A percentile compares a stretch with the other conserved stretches of the same genome.
phyloP scores from a whole-genome alignment of 1,139 yeast genomes.

The Nakaseomyces glabratus region DNA sequence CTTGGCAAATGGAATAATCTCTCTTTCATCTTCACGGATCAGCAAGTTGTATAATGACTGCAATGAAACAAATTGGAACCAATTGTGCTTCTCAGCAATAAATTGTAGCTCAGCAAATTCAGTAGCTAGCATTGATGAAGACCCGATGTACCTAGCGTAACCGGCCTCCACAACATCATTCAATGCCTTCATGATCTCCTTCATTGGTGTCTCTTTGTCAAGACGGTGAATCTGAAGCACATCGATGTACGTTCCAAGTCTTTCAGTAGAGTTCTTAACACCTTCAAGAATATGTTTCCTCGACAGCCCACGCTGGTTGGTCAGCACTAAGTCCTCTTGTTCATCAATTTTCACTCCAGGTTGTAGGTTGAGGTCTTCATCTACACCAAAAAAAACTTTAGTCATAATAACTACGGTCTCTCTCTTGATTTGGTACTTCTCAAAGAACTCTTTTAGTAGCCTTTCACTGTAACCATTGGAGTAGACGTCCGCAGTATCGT shows the following conservation, averaged over 20 bases:
- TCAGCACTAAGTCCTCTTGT: constrained; percentile 15
- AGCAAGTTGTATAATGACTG: constrained; percentile 43
- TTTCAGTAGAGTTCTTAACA: constrained; percentile 33
- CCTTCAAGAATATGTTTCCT: constrained; percentile 43
- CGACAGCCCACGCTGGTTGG: constrained; percentile 35
- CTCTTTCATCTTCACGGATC: constrained; percentile 43
- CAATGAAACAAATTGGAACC: constrained; percentile 42
- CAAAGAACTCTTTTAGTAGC: constrained; percentile 34
- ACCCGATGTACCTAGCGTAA: constrained; percentile 39
- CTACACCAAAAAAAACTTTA: constrained; percentile 10
- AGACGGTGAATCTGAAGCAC: constrained; percentile 42
- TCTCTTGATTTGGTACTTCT: constrained; percentile 32
- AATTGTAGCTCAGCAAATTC: constrained; percentile 39
- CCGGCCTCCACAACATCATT: constrained; percentile 39
- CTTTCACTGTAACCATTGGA: constrained; percentile 33
- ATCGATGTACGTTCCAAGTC: constrained; percentile 45
- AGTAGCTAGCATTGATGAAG: constrained; percentile 39
- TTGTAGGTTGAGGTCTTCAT: constrained; percentile 14
- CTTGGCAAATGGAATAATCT: constrained; percentile 37
- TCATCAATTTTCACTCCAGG: constrained; percentile 7
- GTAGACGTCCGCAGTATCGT: constrained; percentile 38
- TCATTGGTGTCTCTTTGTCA: constrained; percentile 36
- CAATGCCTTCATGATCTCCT: constrained; percentile 41
- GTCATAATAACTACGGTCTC: constrained; percentile 34
- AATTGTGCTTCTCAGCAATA: constrained; percentile 37